phyloP scores from a whole-genome alignment of 148 eudicot species.

The Rhododendron henanense region DNA sequence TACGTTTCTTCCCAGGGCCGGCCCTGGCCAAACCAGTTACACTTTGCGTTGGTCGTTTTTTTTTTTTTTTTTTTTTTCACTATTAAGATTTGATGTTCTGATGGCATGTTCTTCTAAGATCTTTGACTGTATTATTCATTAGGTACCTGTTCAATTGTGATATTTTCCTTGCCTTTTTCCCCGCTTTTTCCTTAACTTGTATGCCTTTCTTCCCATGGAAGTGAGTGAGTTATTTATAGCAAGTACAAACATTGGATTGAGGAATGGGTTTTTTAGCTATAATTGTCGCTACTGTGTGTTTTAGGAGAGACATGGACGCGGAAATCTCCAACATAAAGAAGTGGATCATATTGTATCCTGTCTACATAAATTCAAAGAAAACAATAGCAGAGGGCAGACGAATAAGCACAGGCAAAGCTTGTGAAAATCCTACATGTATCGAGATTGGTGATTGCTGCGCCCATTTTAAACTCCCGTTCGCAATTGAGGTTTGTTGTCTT shows the following conservation, averaged over 20 bases:
- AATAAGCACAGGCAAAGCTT: slow-evolving; percentile 62
- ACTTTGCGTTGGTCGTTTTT: no score
- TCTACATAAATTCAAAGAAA: slow-evolving; percentile 78
- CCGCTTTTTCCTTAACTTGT: background rate
- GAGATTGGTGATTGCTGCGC: slow-evolving; percentile 76
- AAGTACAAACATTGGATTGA: background rate
- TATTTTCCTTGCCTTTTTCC: background rate
- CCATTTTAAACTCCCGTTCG: slow-evolving; percentile 55
- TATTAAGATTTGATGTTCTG: background rate
- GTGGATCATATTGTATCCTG: slow-evolving; percentile 68
- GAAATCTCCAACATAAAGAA: slow-evolving; percentile 60
- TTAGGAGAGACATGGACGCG: slow-evolving; percentile 33
- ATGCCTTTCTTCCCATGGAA: background rate
- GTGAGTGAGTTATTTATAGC: background rate
- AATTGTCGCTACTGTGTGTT: background rate
- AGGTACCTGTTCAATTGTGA: background rate
- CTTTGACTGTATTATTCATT: background rate
- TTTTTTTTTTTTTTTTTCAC: background rate
- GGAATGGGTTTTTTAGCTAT: background rate
- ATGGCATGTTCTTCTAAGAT: background rate
- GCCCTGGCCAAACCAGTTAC: no score
- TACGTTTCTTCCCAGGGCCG: background rate
- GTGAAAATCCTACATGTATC: slow-evolving; percentile 67
- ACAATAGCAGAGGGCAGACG: slow-evolving; percentile 76
- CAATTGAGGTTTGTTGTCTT: slow-evolving; percentile 50